Conservation (phyloP, 2,329 filamentous ascomycete genomes). For the Pseudocercospora macadamiae region DNA sequence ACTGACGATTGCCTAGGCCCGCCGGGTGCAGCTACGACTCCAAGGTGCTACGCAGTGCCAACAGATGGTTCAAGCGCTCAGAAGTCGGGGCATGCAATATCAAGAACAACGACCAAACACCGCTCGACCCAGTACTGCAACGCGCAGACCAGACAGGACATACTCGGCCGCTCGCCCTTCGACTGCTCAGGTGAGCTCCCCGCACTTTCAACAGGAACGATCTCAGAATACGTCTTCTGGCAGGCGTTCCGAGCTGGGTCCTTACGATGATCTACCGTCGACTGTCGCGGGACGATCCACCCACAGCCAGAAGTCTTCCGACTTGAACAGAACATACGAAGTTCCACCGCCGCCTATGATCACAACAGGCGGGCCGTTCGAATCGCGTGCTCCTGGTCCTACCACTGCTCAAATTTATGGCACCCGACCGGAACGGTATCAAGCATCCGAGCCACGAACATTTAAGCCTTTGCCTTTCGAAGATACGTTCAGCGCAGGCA, state of each 20-base stretch:
- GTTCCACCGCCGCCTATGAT: neutral
- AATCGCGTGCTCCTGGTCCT: neutral
- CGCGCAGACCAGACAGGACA: conserved; percentile 8
- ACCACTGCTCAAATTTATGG: neutral
- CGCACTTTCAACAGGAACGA: neutral
- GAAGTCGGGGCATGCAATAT: conserved; percentile 34
- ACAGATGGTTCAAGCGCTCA: conserved; percentile 29
- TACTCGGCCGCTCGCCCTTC: conserved; percentile 15
- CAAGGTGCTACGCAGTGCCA: conserved; percentile 27
- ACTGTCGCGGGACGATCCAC: neutral
- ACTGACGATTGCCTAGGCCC: conserved; percentile 25
- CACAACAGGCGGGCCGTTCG: neutral
- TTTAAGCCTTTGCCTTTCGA: neutral
- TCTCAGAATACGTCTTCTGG: neutral
- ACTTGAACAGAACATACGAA: neutral
- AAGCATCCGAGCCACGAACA: neutral
- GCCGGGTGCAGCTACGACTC: conserved; percentile 39
- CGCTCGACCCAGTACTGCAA: conserved; percentile 22
- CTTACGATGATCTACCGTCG: too few relatives aligned
- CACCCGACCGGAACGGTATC: neutral
- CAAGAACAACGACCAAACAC: conserved; percentile 30
- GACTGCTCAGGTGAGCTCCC: conserved; percentile 13
- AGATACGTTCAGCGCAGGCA: too few relatives aligned
- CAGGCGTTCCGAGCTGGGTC: neutral
- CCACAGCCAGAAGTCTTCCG: neutral